phyloP scores from a whole-genome alignment of 352 stramenopile genomes.

The Globisporangium radiosum region DNA sequence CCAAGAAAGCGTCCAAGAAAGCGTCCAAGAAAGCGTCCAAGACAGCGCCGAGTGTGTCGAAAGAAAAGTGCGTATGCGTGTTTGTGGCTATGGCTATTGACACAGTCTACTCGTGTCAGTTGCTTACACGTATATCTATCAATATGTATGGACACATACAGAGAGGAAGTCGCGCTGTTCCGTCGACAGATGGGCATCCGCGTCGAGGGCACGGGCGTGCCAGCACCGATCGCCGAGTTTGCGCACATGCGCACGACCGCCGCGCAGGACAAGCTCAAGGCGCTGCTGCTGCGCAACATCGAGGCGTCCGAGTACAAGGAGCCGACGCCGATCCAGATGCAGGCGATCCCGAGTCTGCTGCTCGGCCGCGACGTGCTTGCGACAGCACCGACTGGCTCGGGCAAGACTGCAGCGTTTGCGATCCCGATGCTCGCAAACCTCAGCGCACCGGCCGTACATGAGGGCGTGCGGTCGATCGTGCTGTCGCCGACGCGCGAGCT shows the following conservation, averaged over 20 bases:
- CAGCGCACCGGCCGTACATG: slow-evolving; percentile 26
- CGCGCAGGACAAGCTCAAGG: slow-evolving; percentile 41
- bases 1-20: too few species aligned
- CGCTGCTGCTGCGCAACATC: slow-evolving; percentile 73
- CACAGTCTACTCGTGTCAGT: not conserved
- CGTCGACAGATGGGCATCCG: slow-evolving; percentile 78
- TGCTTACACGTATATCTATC: too few species aligned
- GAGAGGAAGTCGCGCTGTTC: slow-evolving; percentile 51
- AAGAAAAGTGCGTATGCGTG: slow-evolving; percentile 20
- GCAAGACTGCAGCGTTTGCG: slow-evolving; percentile 98
- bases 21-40: slow-evolving; percentile 15
- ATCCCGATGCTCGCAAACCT: slow-evolving; percentile 91
- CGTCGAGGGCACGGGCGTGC: slow-evolving; percentile 56
- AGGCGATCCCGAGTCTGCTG: slow-evolving; percentile 89
- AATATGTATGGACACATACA: slow-evolving; percentile 6
- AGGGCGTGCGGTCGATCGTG: slow-evolving; percentile 90
- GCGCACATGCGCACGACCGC: slow-evolving; percentile 51
- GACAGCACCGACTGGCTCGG: slow-evolving; percentile 94
- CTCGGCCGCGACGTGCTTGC: slow-evolving; percentile 92
- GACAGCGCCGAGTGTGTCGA: slow-evolving; percentile 13
- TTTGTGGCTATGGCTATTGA: too few species aligned
- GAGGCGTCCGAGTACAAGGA: slow-evolving; percentile 95
- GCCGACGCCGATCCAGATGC: slow-evolving; percentile 99
- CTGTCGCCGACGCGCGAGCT: slow-evolving; percentile 97
- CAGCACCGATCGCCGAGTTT: slow-evolving; percentile 73